Conservation (phyloP, 148 eudicot species). For the Rhododendron vialii region DNA sequence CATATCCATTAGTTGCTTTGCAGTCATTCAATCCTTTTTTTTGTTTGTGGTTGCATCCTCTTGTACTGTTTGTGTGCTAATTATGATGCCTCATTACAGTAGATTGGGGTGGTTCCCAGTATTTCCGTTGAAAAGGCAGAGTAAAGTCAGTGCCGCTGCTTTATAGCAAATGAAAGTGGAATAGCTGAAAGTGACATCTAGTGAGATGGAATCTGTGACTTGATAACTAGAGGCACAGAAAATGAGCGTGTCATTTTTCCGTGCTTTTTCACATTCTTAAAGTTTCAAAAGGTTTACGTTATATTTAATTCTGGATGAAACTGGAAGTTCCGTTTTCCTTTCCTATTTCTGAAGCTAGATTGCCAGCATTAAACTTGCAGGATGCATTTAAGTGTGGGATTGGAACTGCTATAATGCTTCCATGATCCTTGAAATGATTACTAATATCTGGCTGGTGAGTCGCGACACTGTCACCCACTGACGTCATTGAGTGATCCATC, state of each 20-base stretch:
- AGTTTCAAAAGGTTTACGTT: not conserved
- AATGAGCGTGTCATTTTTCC: not conserved
- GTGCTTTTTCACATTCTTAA: not conserved
- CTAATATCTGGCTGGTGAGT: not conserved
- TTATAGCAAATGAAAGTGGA: not conserved
- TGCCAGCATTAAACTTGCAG: not conserved
- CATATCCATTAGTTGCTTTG: not conserved
- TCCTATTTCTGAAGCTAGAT: not conserved
- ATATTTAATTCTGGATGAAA: not conserved
- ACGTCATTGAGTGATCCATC: not conserved
- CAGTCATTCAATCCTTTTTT: not conserved
- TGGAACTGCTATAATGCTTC: not conserved
- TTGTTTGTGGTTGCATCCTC: not conserved
- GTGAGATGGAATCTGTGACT: conserved; percentile 8
- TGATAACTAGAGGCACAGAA: not conserved
- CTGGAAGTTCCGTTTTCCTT: not conserved
- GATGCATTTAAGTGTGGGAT: not conserved
- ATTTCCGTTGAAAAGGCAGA: not conserved
- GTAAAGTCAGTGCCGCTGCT: not conserved
- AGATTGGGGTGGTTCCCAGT: not conserved
- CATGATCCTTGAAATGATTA: not conserved
- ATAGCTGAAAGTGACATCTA: not conserved
- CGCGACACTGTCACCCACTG: not conserved
- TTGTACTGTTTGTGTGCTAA: conserved; percentile 2
- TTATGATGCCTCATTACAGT: not conserved